Conservation (phyloP, 768 basidiomycete genomes). For the Kwoniella europaea region DNA sequence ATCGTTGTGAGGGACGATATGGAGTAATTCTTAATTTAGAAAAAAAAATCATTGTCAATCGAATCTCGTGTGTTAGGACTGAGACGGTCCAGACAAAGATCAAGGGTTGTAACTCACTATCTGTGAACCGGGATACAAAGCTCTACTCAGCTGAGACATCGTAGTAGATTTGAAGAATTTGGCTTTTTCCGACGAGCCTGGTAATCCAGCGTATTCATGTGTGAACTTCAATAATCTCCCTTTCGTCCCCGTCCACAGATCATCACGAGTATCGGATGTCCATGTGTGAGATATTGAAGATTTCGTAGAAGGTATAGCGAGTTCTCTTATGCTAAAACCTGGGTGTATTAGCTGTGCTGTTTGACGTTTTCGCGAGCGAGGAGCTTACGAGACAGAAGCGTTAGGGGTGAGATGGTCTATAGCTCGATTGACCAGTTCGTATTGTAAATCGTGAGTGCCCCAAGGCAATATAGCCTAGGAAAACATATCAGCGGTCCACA, state of each 20-base stretch:
- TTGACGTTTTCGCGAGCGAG: background rate
- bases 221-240: slow-evolving; percentile 70
- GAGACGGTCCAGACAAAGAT: too few relatives aligned
- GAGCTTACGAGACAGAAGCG: slow-evolving; percentile 77
- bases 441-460: slow-evolving; percentile 74
- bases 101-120: slow-evolving; percentile 52
- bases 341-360: too few relatives aligned
- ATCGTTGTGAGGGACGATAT: slow-evolving; percentile 74
- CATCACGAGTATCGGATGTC: slow-evolving; percentile 75
- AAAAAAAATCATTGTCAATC: background rate
- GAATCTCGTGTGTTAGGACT: too few relatives aligned
- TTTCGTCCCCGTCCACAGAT: slow-evolving; percentile 66
- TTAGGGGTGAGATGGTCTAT: slow-evolving; percentile 72
- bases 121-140: slow-evolving; percentile 67
- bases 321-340: slow-evolving; percentile 72
- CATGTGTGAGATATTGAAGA: slow-evolving; percentile 81
- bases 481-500: slow-evolving; percentile 1
- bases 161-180: slow-evolving; percentile 74
- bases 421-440: slow-evolving; percentile 79
- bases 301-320: slow-evolving; percentile 79
- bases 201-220: slow-evolving; percentile 73
- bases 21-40: slow-evolving; percentile 67
- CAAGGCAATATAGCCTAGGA: slow-evolving; percentile 49
- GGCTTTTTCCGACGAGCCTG: slow-evolving; percentile 68
- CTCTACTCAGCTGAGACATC: slow-evolving; percentile 69